Evolutionary conservation across 1,284 basidiomycete species (phyloP).

Genomic region (Calocybe gambosa): DNA sequence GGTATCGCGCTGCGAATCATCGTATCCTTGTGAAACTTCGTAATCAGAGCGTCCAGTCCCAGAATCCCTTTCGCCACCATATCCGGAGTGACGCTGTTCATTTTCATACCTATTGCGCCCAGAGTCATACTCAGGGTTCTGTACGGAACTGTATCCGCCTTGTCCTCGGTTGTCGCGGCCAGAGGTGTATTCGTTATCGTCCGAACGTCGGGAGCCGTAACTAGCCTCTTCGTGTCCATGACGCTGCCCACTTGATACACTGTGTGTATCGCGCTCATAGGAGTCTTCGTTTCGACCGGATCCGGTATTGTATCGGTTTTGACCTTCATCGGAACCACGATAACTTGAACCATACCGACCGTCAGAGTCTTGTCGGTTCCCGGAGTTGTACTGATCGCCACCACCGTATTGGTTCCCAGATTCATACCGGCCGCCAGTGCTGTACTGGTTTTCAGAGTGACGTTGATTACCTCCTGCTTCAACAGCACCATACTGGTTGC

Average conservation of each 20-base stretch:
- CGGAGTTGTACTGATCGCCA: conserved; percentile 1
- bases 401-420: conserved; percentile 3
- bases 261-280: background rate
- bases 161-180: background rate
- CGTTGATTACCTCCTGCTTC: conserved; percentile 2
- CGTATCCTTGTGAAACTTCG: background rate
- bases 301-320: conserved; percentile 7
- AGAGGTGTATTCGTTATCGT: conserved; percentile 7
- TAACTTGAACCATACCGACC: background rate
- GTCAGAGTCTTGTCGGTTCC: background rate
- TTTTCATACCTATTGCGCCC: conserved; percentile 4
- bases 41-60: conserved; percentile 9
- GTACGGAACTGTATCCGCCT: background rate
- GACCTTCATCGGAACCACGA: conserved; percentile 4
- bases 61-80: conserved; percentile 2
- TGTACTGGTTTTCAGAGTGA: conserved; percentile 5
- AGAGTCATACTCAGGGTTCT: conserved; percentile 1
- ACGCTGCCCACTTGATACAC: conserved; percentile 1
- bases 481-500: conserved; percentile 11
- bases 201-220: conserved; percentile 5
- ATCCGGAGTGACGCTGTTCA: conserved; percentile 5
- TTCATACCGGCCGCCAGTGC: background rate
- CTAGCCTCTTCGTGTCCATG: conserved; percentile 1
- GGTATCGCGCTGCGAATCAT: background rate
- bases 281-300: conserved; percentile 5